Base-by-base conservation (phyloP, 1,139 yeast species). In the Tardiomyces digboiensis region DNA sequence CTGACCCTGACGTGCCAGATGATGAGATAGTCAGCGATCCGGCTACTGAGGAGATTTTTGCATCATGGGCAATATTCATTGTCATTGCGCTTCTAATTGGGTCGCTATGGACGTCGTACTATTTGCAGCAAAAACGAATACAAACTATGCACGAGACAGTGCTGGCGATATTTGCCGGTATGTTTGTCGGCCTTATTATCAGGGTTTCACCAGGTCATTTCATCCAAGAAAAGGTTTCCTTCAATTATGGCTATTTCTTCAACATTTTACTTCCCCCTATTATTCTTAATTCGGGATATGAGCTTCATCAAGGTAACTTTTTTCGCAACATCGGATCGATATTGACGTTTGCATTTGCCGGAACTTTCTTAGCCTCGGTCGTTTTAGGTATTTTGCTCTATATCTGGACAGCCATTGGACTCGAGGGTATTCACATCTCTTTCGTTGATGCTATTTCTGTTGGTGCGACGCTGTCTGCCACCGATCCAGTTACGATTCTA, bases 91-190 rank as follows among this genome's bases (percentile, higher is more conserved):
- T 93, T 42, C 70, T 93, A 43, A 84, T 93, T 51, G 76, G 88
- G 8, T 96, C 98, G 0, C 68, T 93, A 43, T 91, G 97, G 97
- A 85, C 96, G 2, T 83, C 95, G 26, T 93, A 91, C 65, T 91
- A 85, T 62, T 70, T 93, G 44, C 96, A 91, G 59, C 96, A 87
- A 58, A 76, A 89, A 54, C 75, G 93, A 53, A 89, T 93, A 53
- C 89, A 87, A 60, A 95, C 96, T 2, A 79, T 93, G 16, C 99
- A 93, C 64, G 99, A 93, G 67, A 91, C 98, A 0, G 98, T 93
- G 39, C 70, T 93, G 43, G 87, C 97, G 1, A 91, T 93, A 51
- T 88, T 91, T 60, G 87, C 91, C 56, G 99, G 99, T 26, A 89
- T 88, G 97, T 73, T 87, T 42, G 95, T 93, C 21, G 99, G 99